Evolutionary conservation across 306 rosid genomes (phyloP).

Genomic region (Clitoria ternatea): DNA sequence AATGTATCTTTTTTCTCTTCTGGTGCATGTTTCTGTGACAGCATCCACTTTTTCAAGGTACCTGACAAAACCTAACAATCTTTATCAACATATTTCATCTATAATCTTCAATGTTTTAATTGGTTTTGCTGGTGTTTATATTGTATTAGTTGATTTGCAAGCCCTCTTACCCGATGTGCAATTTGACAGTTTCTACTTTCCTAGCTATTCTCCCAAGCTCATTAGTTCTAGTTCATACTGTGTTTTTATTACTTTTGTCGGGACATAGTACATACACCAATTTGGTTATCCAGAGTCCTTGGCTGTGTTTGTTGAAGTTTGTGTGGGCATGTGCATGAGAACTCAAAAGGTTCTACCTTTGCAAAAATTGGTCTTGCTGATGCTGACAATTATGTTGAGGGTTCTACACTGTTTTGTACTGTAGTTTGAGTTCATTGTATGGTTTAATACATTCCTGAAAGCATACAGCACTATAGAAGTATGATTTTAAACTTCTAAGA

Average conservation of each 20-base stretch:
- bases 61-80: neutral
- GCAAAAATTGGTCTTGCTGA: too few relatives aligned
- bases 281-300: neutral
- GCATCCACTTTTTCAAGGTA: slow-evolving; percentile 93
- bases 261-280: neutral
- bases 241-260: neutral
- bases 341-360: too few relatives aligned
- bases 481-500: too few relatives aligned
- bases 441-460: too few relatives aligned
- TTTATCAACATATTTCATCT: slow-evolving; percentile 3
- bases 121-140: slow-evolving; percentile 1
- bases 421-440: too few relatives aligned
- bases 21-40: slow-evolving; percentile 49
- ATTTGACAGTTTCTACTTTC: neutral
- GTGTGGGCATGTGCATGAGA: neutral
- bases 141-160: neutral
- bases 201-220: neutral
- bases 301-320: neutral
- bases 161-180: neutral
- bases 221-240: neutral
- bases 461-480: too few relatives aligned
- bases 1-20: slow-evolving; percentile 16
- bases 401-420: too few relatives aligned
- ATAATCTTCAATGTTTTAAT: neutral
- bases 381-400: too few relatives aligned